Conservation (phyloP, 768 basidiomycete genomes). For the Lactifluus pinguis region DNA sequence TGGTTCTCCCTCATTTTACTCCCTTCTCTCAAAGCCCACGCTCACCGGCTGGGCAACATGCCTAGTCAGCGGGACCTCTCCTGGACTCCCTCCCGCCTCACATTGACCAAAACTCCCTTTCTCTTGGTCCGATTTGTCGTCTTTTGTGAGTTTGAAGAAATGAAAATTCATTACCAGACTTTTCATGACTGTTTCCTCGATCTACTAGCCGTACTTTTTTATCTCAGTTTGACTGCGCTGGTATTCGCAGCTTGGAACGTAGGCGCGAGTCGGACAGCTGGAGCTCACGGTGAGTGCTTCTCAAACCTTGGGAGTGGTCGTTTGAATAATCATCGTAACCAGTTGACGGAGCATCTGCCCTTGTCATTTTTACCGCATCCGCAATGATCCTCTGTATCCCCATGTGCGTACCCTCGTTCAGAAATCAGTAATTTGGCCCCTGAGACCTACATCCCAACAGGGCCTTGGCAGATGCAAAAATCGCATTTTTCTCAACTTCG, state of each 20-base stretch:
- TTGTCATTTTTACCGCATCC: background rate
- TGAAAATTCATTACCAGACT: background rate
- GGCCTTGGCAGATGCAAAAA: conserved; percentile 31
- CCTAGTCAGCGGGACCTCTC: background rate
- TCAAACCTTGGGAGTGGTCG: background rate
- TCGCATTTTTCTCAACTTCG: conserved; percentile 31
- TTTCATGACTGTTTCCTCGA: background rate
- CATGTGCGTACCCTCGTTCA: conserved; percentile 27
- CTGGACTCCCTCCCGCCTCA: background rate
- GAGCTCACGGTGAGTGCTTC: background rate
- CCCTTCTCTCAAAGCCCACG: background rate
- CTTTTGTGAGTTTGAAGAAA: conserved; percentile 37
- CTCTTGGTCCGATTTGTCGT: conserved; percentile 46
- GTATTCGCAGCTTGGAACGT: conserved; percentile 14
- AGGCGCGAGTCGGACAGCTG: background rate
- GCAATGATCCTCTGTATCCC: conserved; percentile 30
- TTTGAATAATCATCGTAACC: background rate
- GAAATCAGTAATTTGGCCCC: conserved; percentile 37
- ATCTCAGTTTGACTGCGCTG: conserved; percentile 22
- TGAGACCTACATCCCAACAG: background rate
- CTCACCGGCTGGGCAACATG: background rate
- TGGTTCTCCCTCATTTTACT: background rate
- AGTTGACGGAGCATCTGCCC: background rate
- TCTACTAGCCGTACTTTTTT: conserved; percentile 34
- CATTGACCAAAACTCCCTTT: conserved; percentile 41